phyloP scores from a whole-genome alignment of 345 rosid species.

The Moringa oleifera region DNA sequence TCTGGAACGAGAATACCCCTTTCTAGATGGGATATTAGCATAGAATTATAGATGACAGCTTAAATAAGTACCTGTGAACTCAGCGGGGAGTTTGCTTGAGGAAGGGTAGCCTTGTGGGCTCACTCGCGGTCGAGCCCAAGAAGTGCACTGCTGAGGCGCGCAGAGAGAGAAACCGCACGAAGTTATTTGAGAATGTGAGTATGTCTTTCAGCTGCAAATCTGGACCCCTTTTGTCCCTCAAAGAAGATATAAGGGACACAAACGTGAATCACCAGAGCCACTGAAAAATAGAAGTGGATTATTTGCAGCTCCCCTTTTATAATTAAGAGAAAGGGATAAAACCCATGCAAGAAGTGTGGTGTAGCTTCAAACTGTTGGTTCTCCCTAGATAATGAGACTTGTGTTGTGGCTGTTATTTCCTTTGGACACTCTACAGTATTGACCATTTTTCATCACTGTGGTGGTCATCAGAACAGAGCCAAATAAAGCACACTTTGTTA shows the following conservation, averaged over 20 bases:
- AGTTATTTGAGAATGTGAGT: too few relatives aligned
- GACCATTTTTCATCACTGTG: neutral
- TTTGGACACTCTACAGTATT: conserved; percentile 2
- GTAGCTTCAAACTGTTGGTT: neutral
- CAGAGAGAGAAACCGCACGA: too few relatives aligned
- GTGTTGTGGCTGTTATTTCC: neutral
- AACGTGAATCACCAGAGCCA: neutral
- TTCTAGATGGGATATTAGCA: neutral
- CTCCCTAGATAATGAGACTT: neutral
- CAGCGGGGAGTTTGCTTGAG: neutral
- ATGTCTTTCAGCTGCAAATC: neutral
- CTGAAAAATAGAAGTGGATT: neutral
- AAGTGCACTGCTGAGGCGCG: neutral
- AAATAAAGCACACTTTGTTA: too few relatives aligned
- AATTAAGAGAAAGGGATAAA: neutral
- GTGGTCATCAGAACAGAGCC: conserved; percentile 18
- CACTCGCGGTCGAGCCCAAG: neutral
- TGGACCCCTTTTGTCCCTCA: neutral
- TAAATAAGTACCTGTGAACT: neutral
- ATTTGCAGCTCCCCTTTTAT: too few relatives aligned
- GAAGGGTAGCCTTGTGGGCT: neutral
- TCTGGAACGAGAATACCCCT: neutral
- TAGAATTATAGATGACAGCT: neutral
- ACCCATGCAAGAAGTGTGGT: neutral
- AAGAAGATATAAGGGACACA: neutral